Percentiles rank a stretch among this genome's conserved stretches.
Evolutionary conservation across 2,329 filamentous ascomycete genomes (phyloP).

Genomic region (Neofusicoccum cordaticola): DNA sequence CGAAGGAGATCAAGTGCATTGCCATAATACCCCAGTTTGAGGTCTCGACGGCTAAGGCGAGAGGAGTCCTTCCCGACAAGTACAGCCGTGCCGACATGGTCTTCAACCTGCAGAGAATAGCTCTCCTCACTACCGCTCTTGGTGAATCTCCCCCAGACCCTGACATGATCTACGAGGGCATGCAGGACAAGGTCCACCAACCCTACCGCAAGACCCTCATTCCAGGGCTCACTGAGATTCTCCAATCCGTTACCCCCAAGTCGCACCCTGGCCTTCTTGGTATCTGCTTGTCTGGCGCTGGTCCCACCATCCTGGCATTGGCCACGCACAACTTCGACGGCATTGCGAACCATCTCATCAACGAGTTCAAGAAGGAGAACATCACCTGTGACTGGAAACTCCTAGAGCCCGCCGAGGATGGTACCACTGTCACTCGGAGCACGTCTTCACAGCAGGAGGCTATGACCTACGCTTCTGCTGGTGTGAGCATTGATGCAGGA

Average conservation of each 20-base stretch:
- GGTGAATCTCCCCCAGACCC: slow-evolving; percentile 88
- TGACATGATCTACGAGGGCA: slow-evolving; percentile 91
- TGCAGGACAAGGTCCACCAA: slow-evolving; percentile 99
- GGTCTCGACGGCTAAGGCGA: slow-evolving; percentile 88
- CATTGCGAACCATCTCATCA: slow-evolving; percentile 78
- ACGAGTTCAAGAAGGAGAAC: slow-evolving; percentile 66
- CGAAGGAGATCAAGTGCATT: slow-evolving; percentile 91
- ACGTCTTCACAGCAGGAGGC: slow-evolving; percentile 27
- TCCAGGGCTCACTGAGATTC: slow-evolving; percentile 84
- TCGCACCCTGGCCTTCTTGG: slow-evolving; percentile 86
- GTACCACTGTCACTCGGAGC: slow-evolving; percentile 41
- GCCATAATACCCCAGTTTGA: slow-evolving; percentile 96
- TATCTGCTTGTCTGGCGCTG: slow-evolving; percentile 91
- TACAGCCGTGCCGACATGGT: slow-evolving; percentile 84
- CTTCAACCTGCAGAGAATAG: slow-evolving; percentile 94
- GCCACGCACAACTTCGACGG: slow-evolving; percentile 85
- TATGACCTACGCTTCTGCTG: slow-evolving; percentile 87
- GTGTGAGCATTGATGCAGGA: slow-evolving; percentile 90
- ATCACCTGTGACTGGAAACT: slow-evolving; percentile 85
- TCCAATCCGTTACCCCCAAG: slow-evolving; percentile 84
- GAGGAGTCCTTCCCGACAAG: slow-evolving; percentile 74
- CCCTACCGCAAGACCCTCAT: slow-evolving; percentile 91
- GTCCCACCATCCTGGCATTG: slow-evolving; percentile 89
- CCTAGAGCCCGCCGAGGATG: slow-evolving; percentile 80
- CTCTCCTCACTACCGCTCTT: slow-evolving; percentile 83